Evolutionary conservation across 805 yeast genomes (phyloP).

Genomic region (Wickerhamomyces rabaulensis): DNA sequence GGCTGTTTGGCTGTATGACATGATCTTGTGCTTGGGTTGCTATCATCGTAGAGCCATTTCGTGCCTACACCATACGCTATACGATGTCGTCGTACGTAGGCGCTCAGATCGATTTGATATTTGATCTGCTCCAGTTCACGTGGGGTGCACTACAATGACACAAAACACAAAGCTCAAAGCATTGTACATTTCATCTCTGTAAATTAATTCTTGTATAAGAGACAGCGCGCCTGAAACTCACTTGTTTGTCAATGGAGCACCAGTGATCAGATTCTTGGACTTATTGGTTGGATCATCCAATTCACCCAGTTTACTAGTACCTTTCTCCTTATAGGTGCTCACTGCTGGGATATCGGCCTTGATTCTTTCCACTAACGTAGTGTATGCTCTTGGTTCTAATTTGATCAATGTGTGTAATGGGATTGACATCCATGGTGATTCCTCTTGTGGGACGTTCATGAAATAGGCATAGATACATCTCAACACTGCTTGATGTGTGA

Average conservation of each 20-base stretch:
- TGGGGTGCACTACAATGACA: no score
- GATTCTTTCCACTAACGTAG: conserved; percentile 80
- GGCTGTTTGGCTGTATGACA: no score
- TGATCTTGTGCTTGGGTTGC: no score
- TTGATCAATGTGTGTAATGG: conserved; percentile 94
- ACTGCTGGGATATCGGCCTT: conserved; percentile 98
- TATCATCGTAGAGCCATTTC: no score
- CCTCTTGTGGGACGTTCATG: conserved; percentile 97
- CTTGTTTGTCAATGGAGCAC: conserved; percentile 15
- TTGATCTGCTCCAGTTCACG: no score
- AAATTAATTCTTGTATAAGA: no score
- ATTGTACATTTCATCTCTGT: no score
- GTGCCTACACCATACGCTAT: no score
- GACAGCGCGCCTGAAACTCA: no score
- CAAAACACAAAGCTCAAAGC: no score
- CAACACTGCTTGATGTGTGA: conserved; percentile 96
- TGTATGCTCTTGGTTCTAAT: conserved; percentile 92
- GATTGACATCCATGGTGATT: conserved; percentile 98
- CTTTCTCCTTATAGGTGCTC: conserved; percentile 92
- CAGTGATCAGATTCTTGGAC: conserved; percentile 24
- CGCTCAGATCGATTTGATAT: no score
- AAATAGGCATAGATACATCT: conserved; percentile 96
- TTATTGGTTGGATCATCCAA: conserved; percentile 14
- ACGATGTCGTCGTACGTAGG: no score
- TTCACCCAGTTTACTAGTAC: conserved; percentile 54